These are phyloP conservation scores for Fusarium neocosmosporiellum DNA, from an alignment of 2,329 filamentous ascomycete species.

Conservation along the genomic window DNA sequence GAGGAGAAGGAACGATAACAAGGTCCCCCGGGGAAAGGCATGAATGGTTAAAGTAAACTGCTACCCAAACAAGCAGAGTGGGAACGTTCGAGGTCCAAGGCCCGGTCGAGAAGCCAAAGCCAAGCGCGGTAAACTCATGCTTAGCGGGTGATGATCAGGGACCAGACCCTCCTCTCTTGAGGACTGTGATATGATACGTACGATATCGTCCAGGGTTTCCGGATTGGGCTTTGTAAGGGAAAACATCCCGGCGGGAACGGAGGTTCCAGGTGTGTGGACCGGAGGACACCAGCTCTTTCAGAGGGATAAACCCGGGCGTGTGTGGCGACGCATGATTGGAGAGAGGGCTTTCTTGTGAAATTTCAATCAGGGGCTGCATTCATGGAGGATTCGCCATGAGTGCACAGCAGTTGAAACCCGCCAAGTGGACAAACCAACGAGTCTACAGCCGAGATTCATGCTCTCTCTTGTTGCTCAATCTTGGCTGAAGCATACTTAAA, in stretches of 20 bases:
- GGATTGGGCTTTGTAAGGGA: background rate
- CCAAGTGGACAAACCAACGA: background rate
- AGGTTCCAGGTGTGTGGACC: background rate
- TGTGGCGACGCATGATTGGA: conserved; percentile 13
- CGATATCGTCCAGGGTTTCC: background rate
- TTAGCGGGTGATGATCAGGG: conserved; percentile 26
- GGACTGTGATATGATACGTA: background rate
- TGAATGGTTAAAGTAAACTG: conserved; percentile 8
- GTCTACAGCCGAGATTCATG: background rate
- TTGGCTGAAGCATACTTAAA: background rate
- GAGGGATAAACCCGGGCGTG: background rate
- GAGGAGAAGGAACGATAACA: conserved; percentile 7
- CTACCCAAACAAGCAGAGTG: background rate
- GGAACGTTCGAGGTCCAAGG: background rate
- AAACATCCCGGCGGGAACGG: background rate
- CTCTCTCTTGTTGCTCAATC: background rate
- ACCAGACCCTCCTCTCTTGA: background rate
- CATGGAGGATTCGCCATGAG: conserved; percentile 14
- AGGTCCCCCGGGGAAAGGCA: conserved; percentile 2
- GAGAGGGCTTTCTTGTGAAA: conserved; percentile 12
- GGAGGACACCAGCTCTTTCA: background rate
- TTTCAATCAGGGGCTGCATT: conserved; percentile 24
- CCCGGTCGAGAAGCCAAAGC: background rate
- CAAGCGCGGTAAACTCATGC: background rate
- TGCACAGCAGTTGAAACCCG: conserved; percentile 1